A percentile compares a stretch with the other conserved stretches of the same genome.
Evolutionary conservation across 2,329 filamentous ascomycete species (phyloP).

Genomic region (Colletotrichum limetticola): DNA sequence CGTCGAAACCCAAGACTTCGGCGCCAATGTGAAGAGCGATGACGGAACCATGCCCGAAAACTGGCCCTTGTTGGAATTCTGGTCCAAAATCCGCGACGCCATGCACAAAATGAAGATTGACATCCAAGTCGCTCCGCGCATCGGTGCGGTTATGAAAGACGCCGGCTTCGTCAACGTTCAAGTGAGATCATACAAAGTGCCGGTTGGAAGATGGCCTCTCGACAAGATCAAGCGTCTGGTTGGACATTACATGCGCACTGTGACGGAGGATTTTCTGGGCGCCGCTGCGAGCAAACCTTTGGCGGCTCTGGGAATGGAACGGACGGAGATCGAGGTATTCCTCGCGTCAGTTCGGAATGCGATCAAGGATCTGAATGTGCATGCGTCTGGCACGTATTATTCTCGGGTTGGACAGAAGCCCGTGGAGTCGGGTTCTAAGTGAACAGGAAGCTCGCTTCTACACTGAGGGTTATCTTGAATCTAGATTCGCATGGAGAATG

Average conservation of each 20-base stretch:
- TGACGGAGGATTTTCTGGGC: background rate
- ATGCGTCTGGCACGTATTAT: background rate
- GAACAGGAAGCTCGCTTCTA: background rate
- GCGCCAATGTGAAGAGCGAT: constrained; percentile 49
- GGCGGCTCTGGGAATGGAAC: background rate
- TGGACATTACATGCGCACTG: background rate
- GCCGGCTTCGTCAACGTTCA: constrained; percentile 3
- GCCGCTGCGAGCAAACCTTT: background rate
- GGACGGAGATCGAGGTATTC: background rate
- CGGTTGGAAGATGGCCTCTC: background rate
- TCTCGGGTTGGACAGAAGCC: constrained; percentile 14
- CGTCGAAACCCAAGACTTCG: constrained; percentile 58
- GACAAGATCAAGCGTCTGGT: background rate
- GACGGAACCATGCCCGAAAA: constrained; percentile 45
- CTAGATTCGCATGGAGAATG: background rate
- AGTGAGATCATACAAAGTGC: background rate
- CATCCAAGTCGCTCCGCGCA: background rate
- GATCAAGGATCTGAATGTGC: background rate
- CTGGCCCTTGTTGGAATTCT: background rate
- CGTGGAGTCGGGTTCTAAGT: background rate
- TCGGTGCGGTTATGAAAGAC: background rate
- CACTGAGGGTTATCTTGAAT: too few species aligned
- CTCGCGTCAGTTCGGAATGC: background rate
- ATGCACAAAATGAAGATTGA: background rate
- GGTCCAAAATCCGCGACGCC: background rate